Evolutionary conservation across 345 rosid genomes (phyloP), one percentile per base, ranked within the genome.

Genomic region (Citrus medica): DNA sequence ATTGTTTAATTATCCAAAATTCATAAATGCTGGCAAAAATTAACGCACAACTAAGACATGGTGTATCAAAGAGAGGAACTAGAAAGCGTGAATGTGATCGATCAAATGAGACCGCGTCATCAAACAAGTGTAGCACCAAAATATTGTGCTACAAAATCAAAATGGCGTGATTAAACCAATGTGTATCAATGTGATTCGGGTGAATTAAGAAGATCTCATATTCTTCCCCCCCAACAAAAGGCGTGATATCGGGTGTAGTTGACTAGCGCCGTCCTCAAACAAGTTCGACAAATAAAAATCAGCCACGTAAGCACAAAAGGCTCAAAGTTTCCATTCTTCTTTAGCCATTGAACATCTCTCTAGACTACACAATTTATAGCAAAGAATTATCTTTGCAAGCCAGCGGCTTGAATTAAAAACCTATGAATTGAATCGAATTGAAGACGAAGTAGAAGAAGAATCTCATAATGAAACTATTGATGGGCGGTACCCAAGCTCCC

Each of bases 111-210:
- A n/a, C 48, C 66, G 5, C 6, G 30, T 33, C 75, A 72, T 37
- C 48, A 28, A 69, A 25, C 60, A 27, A 28, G 32, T n/a, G 32
- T 21, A 35, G 27, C 75, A 55, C n/a, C 28, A 38, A 76, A 40
- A 37, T 55, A 9, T 51, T 53, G 75, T 70, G 76, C 25, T 46
- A 12, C 35, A 28, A 53, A 53, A 71, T 25, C 61, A 80, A 61
- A 81, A 81, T 61, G 27, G 76, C 82, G 77, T 83, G 89, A 84
- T 59, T 71, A 76, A 84, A 80, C 86, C 86, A 80, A 28, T 28
- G 67, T 63, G 22, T 13, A 30, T 14, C 37, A 63, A 63, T 6
- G 3, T 28, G 67, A 28, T 63, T 63, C 37, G 67, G 37, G 67
- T 63, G 67, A 63, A 63, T 9, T 14, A 7, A 46, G 51, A 46